Conservation (phyloP, 2,329 filamentous ascomycete species). For the Akanthomyces lecanii region DNA sequence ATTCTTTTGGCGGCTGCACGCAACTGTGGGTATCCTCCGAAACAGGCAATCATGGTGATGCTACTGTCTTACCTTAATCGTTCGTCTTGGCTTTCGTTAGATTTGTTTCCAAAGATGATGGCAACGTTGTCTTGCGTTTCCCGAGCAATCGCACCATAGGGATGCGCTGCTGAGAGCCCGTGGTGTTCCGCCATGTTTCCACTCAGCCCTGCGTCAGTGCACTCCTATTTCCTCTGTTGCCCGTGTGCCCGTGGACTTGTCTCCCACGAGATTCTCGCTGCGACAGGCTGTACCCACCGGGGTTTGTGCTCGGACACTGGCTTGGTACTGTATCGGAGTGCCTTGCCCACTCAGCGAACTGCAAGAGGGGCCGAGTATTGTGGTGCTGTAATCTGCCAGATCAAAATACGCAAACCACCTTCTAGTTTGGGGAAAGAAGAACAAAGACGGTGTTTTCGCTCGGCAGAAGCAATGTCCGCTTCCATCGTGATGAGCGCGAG, state of each 20-base stretch:
- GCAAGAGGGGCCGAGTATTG: neutral
- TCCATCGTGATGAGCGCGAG: neutral
- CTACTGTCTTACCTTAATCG: neutral
- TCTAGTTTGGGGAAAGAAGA: neutral
- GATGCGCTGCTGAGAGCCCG: neutral
- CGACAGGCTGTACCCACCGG: neutral
- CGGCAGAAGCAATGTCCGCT: neutral
- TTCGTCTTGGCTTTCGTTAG: neutral
- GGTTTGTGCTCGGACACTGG: slow-evolving; percentile 9
- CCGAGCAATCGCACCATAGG: neutral
- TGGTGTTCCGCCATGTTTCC: neutral
- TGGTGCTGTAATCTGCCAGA: neutral
- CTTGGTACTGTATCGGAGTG: neutral
- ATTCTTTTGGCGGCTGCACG: neutral
- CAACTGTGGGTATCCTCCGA: neutral
- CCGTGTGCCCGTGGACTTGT: neutral
- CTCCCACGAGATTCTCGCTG: neutral
- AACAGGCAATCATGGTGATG: neutral
- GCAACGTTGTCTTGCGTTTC: neutral
- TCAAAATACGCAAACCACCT: slow-evolving; percentile 2
- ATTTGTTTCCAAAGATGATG: neutral
- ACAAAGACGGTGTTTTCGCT: neutral
- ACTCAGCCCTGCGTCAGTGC: slow-evolving; percentile 15
- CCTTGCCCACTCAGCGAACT: neutral
- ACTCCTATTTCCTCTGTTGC: neutral